Conservation (phyloP, 257 asterid species). For the Penstemon davidsonii region DNA sequence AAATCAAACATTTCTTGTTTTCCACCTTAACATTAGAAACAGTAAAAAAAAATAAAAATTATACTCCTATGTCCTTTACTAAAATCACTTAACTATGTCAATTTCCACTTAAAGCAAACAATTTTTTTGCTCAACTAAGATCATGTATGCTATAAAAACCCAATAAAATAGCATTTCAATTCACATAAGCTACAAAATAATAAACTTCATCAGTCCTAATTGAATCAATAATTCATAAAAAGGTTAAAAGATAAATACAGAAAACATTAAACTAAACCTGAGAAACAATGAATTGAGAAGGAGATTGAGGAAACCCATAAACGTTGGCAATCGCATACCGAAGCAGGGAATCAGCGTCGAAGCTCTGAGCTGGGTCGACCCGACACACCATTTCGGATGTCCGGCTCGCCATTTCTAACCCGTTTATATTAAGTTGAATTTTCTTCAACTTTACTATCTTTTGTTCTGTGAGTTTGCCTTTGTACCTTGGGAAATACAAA, state of each 20-base stretch:
- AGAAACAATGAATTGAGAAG: conserved; percentile 51
- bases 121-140: background rate
- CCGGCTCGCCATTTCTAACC: conserved; percentile 46
- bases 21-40: too few species aligned
- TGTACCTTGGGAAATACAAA: too few species aligned
- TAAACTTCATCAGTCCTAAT: background rate
- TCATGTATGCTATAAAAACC: background rate
- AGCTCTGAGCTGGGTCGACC: conserved; percentile 68
- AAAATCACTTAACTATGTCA: background rate
- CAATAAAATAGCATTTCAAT: conserved; percentile 3
- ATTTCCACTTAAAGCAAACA: background rate
- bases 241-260: background rate
- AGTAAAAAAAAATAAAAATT: too few species aligned
- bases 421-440: background rate
- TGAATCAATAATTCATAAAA: background rate
- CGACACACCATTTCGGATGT: conserved; percentile 67
- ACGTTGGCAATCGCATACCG: conserved; percentile 60
- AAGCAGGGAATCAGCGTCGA: conserved; percentile 56
- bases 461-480: too few species aligned
- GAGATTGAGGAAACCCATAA: conserved; percentile 63
- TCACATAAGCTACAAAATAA: conserved; percentile 14
- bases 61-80: background rate
- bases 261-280: conserved; percentile 49
- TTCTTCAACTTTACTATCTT: too few species aligned
- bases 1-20: too few species aligned